phyloP scores from a whole-genome alignment of 2,329 filamentous ascomycete species.

The Pseudocercospora crystallina region DNA sequence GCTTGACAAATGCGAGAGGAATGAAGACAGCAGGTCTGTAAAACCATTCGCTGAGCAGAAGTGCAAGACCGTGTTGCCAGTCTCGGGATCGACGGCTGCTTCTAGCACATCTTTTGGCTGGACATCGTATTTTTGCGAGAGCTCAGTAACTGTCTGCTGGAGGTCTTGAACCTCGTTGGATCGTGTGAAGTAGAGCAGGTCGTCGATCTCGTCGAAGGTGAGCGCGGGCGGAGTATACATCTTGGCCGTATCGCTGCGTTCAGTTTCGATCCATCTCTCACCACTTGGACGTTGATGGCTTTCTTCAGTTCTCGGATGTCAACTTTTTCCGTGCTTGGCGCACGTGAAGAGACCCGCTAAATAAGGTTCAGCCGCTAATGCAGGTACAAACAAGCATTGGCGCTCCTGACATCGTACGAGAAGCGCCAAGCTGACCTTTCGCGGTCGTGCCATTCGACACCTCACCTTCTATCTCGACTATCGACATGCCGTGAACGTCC shows the following conservation, averaged over 20 bases:
- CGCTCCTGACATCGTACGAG: too few species aligned
- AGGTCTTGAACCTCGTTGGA: constrained; percentile 74
- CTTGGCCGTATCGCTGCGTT: neutral
- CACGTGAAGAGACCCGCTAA: too few species aligned
- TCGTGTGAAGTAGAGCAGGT: constrained; percentile 84
- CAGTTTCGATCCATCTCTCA: too few species aligned
- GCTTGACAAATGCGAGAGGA: constrained; percentile 18
- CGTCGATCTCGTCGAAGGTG: constrained; percentile 80
- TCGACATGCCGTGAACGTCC: too few species aligned
- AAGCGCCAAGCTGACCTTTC: too few species aligned
- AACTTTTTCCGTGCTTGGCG: too few species aligned
- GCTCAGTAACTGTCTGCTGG: constrained; percentile 55
- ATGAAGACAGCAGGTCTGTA: constrained; percentile 36
- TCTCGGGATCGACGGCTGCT: constrained; percentile 70
- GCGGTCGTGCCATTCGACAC: too few species aligned
- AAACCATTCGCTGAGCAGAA: constrained; percentile 93
- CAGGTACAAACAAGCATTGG: too few species aligned
- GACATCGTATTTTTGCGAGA: constrained; percentile 63
- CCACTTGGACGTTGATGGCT: too few species aligned
- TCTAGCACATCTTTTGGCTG: constrained; percentile 64
- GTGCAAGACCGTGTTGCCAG: constrained; percentile 78
- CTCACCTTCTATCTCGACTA: too few species aligned
- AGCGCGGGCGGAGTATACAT: constrained; percentile 40
- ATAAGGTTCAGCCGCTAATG: too few species aligned
- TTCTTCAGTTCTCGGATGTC: too few species aligned